phyloP scores from a whole-genome alignment of 2,329 filamentous ascomycete species.

The Colletotrichum truncatum region DNA sequence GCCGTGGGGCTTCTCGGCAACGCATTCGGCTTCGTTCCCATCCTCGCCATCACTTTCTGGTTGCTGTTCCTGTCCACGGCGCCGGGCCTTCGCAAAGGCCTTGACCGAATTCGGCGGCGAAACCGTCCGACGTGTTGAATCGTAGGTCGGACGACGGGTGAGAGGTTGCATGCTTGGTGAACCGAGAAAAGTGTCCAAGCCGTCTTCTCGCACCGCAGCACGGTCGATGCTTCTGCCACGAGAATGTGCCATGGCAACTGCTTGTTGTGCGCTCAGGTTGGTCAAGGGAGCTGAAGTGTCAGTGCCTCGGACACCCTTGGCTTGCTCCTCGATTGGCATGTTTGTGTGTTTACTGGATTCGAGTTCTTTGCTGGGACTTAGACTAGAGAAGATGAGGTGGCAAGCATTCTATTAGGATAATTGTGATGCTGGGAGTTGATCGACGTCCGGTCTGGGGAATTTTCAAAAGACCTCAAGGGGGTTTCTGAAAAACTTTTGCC shows the following conservation, averaged over 20 bases:
- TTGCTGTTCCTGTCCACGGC: slow-evolving; percentile 75
- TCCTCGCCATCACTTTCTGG: slow-evolving; percentile 44
- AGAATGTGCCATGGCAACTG: background rate
- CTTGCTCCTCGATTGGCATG: background rate
- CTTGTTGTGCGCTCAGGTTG: background rate
- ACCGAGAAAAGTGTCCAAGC: background rate
- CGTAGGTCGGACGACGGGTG: slow-evolving; percentile 63
- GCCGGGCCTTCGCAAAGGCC: slow-evolving; percentile 90
- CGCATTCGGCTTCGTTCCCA: slow-evolving; percentile 52
- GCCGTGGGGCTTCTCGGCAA: slow-evolving; percentile 73
- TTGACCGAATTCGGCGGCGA: slow-evolving; percentile 90
- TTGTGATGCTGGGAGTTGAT: no score
- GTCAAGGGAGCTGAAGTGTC: background rate
- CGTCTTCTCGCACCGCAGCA: background rate
- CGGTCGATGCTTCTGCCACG: slow-evolving; percentile 3
- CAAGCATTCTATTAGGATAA: background rate
- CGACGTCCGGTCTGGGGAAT: no score
- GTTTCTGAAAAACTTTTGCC: no score
- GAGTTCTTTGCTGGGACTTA: no score
- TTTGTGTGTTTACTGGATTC: background rate
- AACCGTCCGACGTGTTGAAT: slow-evolving; percentile 48
- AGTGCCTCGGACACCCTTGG: background rate
- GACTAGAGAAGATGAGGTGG: no score
- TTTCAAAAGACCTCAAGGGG: no score
- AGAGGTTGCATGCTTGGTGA: slow-evolving; percentile 4